Conservation (phyloP, 2,329 filamentous ascomycete genomes). For the Pseudogymnoascus sp. region DNA sequence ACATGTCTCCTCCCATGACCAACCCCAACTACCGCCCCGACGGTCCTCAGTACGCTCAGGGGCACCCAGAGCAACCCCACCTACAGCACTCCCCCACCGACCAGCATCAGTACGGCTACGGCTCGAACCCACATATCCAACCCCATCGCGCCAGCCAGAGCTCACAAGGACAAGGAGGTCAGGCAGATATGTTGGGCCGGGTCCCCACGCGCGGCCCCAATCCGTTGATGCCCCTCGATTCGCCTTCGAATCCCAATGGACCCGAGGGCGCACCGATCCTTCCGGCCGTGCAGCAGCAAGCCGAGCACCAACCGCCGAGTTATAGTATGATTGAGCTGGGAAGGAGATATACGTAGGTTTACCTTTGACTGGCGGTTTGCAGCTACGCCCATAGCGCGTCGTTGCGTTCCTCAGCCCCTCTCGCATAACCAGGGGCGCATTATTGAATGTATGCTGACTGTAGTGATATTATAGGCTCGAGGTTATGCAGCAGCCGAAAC, state of each 20-base stretch:
- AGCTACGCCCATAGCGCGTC: not conserved
- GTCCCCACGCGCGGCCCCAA: not conserved
- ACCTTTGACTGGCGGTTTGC: not conserved
- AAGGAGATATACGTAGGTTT: constrained; percentile 9
- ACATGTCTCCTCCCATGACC: not conserved
- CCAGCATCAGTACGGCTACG: not conserved
- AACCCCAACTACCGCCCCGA: constrained; percentile 1
- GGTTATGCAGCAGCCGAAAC: constrained; percentile 83
- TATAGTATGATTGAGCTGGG: constrained; percentile 10
- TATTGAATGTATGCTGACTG: not conserved
- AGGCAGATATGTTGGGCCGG: not conserved
- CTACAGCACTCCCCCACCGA: not conserved
- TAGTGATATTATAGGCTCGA: constrained; percentile 47
- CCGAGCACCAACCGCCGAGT: not conserved
- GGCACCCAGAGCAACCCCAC: not conserved
- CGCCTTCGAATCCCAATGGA: constrained; percentile 1
- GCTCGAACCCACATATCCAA: not conserved
- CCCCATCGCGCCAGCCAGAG: not conserved
- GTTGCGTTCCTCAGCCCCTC: not conserved
- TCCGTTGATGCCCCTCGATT: constrained; percentile 1
- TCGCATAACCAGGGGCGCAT: not conserved
- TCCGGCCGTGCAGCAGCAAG: not conserved
- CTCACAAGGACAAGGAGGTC: not conserved
- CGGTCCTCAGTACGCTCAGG: not conserved
- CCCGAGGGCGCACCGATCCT: not conserved